Evolutionary conservation across 2,329 filamentous ascomycete genomes (phyloP).

Genomic region (Thielaviopsis euricoi): DNA sequence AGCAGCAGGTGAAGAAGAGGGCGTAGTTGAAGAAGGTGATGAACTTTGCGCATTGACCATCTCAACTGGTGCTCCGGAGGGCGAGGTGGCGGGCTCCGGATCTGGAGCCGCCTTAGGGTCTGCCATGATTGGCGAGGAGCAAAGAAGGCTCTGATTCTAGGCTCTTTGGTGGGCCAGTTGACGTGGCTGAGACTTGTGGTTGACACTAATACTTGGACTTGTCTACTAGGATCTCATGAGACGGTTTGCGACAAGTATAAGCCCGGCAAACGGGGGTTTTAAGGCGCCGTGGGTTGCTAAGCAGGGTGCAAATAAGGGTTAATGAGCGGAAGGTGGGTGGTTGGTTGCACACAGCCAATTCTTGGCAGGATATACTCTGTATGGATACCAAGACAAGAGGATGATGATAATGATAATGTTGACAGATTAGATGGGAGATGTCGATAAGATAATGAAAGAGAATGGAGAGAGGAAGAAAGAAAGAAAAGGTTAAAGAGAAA

Average conservation of each 20-base stretch:
- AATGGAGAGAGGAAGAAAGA: not conserved
- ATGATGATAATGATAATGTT: not conserved
- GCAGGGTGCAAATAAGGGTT: not conserved
- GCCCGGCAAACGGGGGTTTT: not conserved
- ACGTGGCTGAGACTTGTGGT: not conserved
- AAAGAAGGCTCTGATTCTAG: not conserved
- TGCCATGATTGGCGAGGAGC: slow-evolving; percentile 5
- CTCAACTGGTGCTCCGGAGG: not conserved
- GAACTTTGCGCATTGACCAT: not conserved
- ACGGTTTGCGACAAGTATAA: not conserved
- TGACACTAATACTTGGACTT: not conserved
- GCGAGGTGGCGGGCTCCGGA: slow-evolving; percentile 6
- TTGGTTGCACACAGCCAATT: not conserved
- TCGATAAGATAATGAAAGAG: not conserved
- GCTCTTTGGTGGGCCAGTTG: no score
- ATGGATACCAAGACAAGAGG: not conserved
- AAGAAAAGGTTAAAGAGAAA: not conserved
- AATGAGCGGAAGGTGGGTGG: not conserved
- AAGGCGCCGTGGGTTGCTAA: not conserved
- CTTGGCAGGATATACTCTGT: not conserved
- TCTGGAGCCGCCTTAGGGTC: slow-evolving; percentile 1
- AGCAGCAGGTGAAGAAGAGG: not conserved
- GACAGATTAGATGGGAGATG: not conserved
- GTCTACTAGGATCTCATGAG: not conserved
- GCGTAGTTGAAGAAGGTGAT: not conserved